Evolutionary conservation across 1,284 basidiomycete genomes (phyloP).

Genomic region (Fistulina hepatica): DNA sequence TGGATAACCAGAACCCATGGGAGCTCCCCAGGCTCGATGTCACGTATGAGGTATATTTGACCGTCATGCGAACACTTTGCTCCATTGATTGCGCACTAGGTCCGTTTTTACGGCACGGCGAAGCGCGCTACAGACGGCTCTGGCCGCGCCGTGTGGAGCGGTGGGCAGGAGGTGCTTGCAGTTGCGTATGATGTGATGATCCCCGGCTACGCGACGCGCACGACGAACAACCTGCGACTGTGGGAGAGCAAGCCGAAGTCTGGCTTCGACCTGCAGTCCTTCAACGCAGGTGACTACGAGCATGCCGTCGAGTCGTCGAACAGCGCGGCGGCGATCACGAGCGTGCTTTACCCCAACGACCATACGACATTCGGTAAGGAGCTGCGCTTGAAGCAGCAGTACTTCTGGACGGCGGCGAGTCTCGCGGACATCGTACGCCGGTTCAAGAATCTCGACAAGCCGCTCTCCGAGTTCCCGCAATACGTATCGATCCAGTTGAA

Average conservation of each 20-base stretch:
- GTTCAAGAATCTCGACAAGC: conserved; percentile 71
- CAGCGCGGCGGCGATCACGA: conserved; percentile 83
- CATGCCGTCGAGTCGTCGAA: conserved; percentile 77
- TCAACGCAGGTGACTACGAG: conserved; percentile 91
- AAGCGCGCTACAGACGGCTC: conserved; percentile 54
- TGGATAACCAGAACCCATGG: conserved; percentile 69
- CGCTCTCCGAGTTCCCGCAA: conserved; percentile 69
- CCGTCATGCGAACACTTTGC: too few relatives aligned
- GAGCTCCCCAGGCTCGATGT: conserved; percentile 15
- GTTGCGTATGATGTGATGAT: conserved; percentile 88
- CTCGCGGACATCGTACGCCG: conserved; percentile 79
- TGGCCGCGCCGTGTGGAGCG: conserved; percentile 67
- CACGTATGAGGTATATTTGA: conserved; percentile 13
- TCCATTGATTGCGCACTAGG: too few relatives aligned
- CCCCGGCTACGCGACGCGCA: conserved; percentile 72
- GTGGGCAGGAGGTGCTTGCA: conserved; percentile 85
- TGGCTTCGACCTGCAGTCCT: conserved; percentile 86
- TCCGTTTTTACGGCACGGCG: conserved; percentile 80
- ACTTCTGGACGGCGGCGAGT: conserved; percentile 84
- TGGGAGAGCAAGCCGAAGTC: conserved; percentile 85
- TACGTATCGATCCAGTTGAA: conserved; percentile 86
- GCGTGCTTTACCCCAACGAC: conserved; percentile 81
- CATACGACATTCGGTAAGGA: conserved; percentile 78
- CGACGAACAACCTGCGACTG: conserved; percentile 68
- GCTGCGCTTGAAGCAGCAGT: conserved; percentile 88